Evolutionary conservation across 2,329 filamentous ascomycete genomes (phyloP), one percentile per base, ranked within the genome.

Genomic region (Nemania diffusa): DNA sequence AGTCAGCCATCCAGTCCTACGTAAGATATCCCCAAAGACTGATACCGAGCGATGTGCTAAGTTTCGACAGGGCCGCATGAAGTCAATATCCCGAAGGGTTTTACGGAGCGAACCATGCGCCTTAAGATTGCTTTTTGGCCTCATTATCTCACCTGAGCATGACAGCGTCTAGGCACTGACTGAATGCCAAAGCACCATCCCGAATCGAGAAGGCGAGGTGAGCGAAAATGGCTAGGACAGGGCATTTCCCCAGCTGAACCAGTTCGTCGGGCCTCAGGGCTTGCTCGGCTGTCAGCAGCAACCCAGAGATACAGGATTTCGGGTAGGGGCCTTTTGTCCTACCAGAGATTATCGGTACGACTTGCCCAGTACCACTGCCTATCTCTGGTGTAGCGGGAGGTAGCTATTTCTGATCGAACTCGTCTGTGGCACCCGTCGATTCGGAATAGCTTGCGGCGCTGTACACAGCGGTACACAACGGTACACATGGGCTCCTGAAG

Each of bases 171-270:
- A 60, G 37, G 42, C 27, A 20, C 26, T 4, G 53, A 22, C 46
- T 20, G 55, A n/a, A 50, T 11, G 20, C 32, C 44, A 32, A 34
- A 48, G 57, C n/a, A 53, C 59, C 52, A 67, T 55, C 15, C 67
- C 64, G 29, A 48, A 64, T 67, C 32, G 27, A 67, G 61, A 42
- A 67, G 48, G 46, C 44, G 53, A 68, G 51, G 53, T 60, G 65
- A 63, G 57, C 42, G 22, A 42, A 52, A 65, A 26, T 57, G 40
- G 51, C 53, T 53, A 50, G 55, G 34, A 51, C 65, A 61, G 65
- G 56, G 55, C 22, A 15, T 44, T 58, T 63, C 57, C 65, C 58
- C 51, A 70, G 68, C 68, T 68, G 53, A 70, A 63, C 68, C 68
- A 68, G 32, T 55, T 62, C 55, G 50, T 70, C 65, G 68, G 68